These are phyloP conservation scores for Phytophthora podocarpi DNA, from an alignment of 352 stramenopile species.

Conservation along the genomic window DNA sequence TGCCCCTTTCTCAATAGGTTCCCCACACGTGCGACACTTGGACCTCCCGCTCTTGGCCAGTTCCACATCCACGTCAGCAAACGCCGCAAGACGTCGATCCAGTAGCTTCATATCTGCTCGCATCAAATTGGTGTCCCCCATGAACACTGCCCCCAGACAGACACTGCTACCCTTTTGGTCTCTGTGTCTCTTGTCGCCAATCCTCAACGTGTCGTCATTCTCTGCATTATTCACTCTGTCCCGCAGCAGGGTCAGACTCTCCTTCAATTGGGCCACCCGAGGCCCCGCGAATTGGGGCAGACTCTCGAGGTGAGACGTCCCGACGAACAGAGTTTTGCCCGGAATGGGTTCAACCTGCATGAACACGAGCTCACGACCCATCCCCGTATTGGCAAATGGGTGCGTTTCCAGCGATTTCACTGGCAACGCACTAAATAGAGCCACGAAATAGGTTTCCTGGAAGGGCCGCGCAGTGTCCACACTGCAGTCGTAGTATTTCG, in stretches of 20 bases:
- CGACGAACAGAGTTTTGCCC: slow-evolving; percentile 55
- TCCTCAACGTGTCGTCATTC: slow-evolving; percentile 10
- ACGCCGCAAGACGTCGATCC: slow-evolving; percentile 35
- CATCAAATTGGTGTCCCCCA: slow-evolving; percentile 81
- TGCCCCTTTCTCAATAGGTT: slow-evolving; percentile 48
- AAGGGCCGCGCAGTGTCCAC: slow-evolving; percentile 67
- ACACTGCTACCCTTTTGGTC: slow-evolving; percentile 1
- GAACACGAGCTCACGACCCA: slow-evolving; percentile 72
- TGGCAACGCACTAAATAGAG: slow-evolving; percentile 77
- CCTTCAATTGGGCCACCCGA: slow-evolving; percentile 59
- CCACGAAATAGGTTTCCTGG: slow-evolving; percentile 78
- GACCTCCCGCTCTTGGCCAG: slow-evolving; percentile 52
- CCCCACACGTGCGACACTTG: slow-evolving; percentile 58
- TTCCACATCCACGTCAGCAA: slow-evolving; percentile 59
- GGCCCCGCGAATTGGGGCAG: slow-evolving; percentile 54
- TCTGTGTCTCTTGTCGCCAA: slow-evolving; percentile 9
- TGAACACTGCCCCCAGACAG: slow-evolving; percentile 71
- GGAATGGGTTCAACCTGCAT: slow-evolving; percentile 59
- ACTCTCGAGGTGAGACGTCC: slow-evolving; percentile 76
- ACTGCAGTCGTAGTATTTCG: slow-evolving; percentile 81
- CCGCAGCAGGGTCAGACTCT: slow-evolving; percentile 54
- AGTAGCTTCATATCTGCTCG: slow-evolving; percentile 63
- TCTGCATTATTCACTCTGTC: slow-evolving; percentile 43
- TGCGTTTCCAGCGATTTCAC: slow-evolving; percentile 61
- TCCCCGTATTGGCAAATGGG: slow-evolving; percentile 74